Evolutionary conservation across 768 basidiomycete genomes (phyloP).

Genomic region (Kwoniella sp.): DNA sequence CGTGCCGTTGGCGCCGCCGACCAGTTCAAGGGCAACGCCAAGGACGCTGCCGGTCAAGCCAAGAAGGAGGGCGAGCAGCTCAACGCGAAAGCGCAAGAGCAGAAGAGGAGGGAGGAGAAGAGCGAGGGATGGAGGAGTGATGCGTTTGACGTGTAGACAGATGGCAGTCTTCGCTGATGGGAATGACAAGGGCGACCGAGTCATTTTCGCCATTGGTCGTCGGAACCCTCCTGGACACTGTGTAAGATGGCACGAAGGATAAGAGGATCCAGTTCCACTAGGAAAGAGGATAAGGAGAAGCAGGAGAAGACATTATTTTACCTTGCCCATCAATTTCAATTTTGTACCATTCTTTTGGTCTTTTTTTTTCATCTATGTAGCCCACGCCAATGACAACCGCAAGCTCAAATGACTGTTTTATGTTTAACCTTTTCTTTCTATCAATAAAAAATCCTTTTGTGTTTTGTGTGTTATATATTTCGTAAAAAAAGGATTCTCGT

Average conservation of each 20-base stretch:
- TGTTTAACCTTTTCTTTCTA: no score
- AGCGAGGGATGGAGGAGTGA: conserved; percentile 55
- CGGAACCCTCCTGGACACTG: no score
- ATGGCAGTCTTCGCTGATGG: background rate
- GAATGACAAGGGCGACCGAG: background rate
- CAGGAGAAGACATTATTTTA: background rate
- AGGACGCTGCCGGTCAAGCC: conserved; percentile 47
- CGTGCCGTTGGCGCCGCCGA: conserved; percentile 46
- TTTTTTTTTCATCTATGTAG: background rate
- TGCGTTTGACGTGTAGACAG: conserved; percentile 48
- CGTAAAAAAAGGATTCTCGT: no score
- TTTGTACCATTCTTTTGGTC: background rate
- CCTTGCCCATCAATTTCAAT: background rate
- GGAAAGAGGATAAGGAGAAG: background rate
- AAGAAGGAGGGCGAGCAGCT: conserved; percentile 51
- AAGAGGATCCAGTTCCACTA: background rate
- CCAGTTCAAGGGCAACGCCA: conserved; percentile 44
- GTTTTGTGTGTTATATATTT: no score
- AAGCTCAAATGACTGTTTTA: no score
- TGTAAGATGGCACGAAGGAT: no score
- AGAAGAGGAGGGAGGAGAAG: conserved; percentile 45
- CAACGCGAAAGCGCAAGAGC: conserved; percentile 42
- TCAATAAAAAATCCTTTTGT: no score
- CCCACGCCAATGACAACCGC: no score
- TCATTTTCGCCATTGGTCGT: no score